These are phyloP conservation scores for Fusarium foetens DNA, from an alignment of 2,329 filamentous ascomycete genomes.

Conservation along the genomic window DNA sequence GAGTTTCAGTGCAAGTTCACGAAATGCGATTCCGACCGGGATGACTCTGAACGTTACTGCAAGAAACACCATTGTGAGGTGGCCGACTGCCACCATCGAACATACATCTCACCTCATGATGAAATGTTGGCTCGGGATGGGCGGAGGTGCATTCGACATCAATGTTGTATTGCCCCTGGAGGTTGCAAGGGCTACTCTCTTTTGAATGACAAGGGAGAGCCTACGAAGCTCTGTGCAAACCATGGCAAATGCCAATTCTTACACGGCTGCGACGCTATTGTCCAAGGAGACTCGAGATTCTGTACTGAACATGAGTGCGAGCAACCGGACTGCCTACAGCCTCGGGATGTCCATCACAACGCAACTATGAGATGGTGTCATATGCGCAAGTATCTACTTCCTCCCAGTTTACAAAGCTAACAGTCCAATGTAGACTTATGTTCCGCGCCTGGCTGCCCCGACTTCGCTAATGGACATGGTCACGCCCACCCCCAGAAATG, in stretches of 20 bases:
- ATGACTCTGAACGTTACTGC: background rate
- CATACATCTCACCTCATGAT: background rate
- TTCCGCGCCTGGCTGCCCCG: background rate
- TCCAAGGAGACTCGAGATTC: background rate
- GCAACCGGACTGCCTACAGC: background rate
- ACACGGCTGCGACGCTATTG: constrained; percentile 11
- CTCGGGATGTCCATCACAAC: constrained; percentile 4
- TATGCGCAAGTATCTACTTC: constrained; percentile 9
- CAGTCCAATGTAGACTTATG: constrained; percentile 18
- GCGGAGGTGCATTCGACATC: constrained; percentile 20
- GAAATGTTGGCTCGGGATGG: background rate
- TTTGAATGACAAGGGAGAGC: no score
- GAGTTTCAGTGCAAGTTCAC: background rate
- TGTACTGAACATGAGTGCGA: constrained; percentile 30
- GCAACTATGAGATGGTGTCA: constrained; percentile 14
- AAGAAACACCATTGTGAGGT: constrained; percentile 12
- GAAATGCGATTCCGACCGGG: constrained; percentile 3
- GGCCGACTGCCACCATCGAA: background rate
- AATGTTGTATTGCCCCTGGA: constrained; percentile 9
- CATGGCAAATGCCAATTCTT: constrained; percentile 24
- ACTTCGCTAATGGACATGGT: background rate
- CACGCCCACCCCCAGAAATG: background rate
- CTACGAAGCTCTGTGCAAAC: constrained; percentile 5
- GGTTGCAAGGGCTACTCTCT: constrained; percentile 3
- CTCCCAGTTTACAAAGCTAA: background rate